Evolutionary conservation across 2,329 filamentous ascomycete genomes (phyloP).

Genomic region (Monosporascus sp.): DNA sequence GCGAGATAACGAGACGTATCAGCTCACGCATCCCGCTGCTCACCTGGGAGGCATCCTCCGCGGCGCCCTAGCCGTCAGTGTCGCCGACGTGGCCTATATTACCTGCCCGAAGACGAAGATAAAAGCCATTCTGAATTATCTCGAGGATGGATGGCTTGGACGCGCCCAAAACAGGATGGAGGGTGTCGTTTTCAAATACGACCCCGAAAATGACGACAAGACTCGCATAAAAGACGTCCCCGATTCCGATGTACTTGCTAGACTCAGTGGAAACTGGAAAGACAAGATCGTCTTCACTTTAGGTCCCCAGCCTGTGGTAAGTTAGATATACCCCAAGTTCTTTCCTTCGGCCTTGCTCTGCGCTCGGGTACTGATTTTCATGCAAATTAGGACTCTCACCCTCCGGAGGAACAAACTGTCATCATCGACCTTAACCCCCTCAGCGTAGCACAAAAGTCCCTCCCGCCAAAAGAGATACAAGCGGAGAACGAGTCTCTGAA

Average conservation of each 20-base stretch:
- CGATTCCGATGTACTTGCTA: constrained; percentile 74
- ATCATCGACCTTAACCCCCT: constrained; percentile 88
- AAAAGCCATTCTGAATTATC: constrained; percentile 88
- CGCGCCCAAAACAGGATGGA: constrained; percentile 87
- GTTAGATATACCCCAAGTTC: constrained; percentile 24
- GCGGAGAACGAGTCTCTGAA: constrained; percentile 83
- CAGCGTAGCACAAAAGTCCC: constrained; percentile 67
- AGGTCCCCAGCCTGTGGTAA: constrained; percentile 56
- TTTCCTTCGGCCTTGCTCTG: neutral
- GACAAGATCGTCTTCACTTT: constrained; percentile 59
- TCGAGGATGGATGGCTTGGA: constrained; percentile 92
- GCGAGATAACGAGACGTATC: constrained; percentile 83
- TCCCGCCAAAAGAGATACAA: constrained; percentile 74
- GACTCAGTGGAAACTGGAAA: constrained; percentile 84
- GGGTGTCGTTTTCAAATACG: constrained; percentile 85
- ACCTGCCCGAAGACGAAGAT: constrained; percentile 85
- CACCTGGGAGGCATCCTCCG: constrained; percentile 83
- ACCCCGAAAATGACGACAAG: constrained; percentile 79
- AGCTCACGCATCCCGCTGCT: constrained; percentile 90
- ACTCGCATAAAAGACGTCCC: constrained; percentile 79
- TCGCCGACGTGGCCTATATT: constrained; percentile 83
- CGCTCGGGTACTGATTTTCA: constrained; percentile 4
- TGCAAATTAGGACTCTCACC: constrained; percentile 35
- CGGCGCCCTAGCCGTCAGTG: constrained; percentile 82
- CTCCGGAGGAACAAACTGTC: constrained; percentile 58